These are phyloP conservation scores for Calonectria montana DNA, from an alignment of 2,329 filamentous ascomycete species.

Conservation along the genomic window DNA sequence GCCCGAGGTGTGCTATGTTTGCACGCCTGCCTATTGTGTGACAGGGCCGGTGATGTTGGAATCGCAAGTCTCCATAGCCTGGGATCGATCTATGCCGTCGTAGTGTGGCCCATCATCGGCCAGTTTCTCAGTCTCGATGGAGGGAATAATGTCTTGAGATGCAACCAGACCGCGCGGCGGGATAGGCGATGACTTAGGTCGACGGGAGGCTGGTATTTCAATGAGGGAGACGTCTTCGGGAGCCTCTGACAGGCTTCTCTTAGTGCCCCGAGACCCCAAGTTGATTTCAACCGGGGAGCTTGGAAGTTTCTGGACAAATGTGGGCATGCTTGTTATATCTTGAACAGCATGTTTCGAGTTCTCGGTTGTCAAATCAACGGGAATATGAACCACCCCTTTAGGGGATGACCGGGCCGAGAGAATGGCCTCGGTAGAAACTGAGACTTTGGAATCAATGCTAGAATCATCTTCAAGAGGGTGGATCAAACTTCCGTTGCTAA, in stretches of 20 bases:
- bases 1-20: neutral
- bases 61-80: conserved; percentile 28
- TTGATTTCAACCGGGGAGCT: conserved; percentile 22
- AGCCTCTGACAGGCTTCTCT: conserved; percentile 25
- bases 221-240: conserved; percentile 14
- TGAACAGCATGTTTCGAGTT: neutral
- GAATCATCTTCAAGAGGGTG: conserved; percentile 34
- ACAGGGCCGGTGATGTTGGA: neutral
- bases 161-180: neutral
- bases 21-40: neutral
- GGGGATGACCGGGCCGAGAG: conserved; percentile 40
- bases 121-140: conserved; percentile 34
- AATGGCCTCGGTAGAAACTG: conserved; percentile 30
- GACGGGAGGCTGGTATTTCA: neutral
- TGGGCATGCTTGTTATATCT: neutral
- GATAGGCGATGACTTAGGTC: neutral
- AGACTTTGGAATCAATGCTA: conserved; percentile 31
- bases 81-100: conserved; percentile 47
- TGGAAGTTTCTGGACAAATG: conserved; percentile 32
- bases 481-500: conserved; percentile 29
- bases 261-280: conserved; percentile 16
- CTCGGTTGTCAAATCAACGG: conserved; percentile 27
- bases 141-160: conserved; percentile 16
- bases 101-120: conserved; percentile 38
- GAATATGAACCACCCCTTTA: conserved; percentile 16